These are phyloP conservation scores for Hymenoscyphus linearis DNA, from an alignment of 2,329 filamentous ascomycete genomes.

Conservation along the genomic window DNA sequence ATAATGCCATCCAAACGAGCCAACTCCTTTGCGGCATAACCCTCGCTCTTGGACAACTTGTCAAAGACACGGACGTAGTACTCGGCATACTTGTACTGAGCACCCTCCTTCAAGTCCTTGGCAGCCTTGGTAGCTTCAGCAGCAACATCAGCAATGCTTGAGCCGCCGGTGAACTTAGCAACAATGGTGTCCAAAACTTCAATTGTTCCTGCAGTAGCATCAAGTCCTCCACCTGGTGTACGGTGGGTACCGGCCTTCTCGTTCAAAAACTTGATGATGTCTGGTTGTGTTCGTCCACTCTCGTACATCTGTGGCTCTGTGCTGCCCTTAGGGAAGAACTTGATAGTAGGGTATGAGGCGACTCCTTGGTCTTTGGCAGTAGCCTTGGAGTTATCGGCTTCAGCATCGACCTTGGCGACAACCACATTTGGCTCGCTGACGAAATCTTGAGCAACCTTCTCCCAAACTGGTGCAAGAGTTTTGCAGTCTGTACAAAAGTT, in stretches of 20 bases:
- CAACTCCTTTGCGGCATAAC: slow-evolving; percentile 81
- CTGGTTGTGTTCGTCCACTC: slow-evolving; percentile 70
- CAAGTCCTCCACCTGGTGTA: slow-evolving; percentile 71
- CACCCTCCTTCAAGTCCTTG: slow-evolving; percentile 55
- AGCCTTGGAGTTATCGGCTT: slow-evolving; percentile 78
- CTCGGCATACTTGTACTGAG: slow-evolving; percentile 72
- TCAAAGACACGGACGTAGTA: slow-evolving; percentile 92
- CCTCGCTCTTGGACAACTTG: slow-evolving; percentile 74
- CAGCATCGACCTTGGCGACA: slow-evolving; percentile 93
- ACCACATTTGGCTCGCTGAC: slow-evolving; percentile 70
- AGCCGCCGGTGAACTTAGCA: slow-evolving; percentile 61
- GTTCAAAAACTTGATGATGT: slow-evolving; percentile 79
- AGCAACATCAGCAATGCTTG: slow-evolving; percentile 55
- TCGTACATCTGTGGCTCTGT: slow-evolving; percentile 66
- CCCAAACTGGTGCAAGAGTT: slow-evolving; percentile 83
- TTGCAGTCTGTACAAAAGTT: slow-evolving; percentile 74
- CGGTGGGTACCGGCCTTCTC: slow-evolving; percentile 84
- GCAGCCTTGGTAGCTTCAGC: slow-evolving; percentile 69
- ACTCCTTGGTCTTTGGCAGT: slow-evolving; percentile 72
- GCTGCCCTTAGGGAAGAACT: slow-evolving; percentile 88
- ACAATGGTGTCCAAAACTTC: slow-evolving; percentile 72
- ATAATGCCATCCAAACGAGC: slow-evolving; percentile 73
- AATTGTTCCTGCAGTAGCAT: slow-evolving; percentile 76
- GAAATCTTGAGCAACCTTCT: slow-evolving; percentile 79
- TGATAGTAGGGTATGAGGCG: slow-evolving; percentile 90